A percentile compares a stretch with the other conserved stretches of the same genome.
Evolutionary conservation across 805 yeast species (phyloP).

Genomic region (Suhomyces kilbournensis): DNA sequence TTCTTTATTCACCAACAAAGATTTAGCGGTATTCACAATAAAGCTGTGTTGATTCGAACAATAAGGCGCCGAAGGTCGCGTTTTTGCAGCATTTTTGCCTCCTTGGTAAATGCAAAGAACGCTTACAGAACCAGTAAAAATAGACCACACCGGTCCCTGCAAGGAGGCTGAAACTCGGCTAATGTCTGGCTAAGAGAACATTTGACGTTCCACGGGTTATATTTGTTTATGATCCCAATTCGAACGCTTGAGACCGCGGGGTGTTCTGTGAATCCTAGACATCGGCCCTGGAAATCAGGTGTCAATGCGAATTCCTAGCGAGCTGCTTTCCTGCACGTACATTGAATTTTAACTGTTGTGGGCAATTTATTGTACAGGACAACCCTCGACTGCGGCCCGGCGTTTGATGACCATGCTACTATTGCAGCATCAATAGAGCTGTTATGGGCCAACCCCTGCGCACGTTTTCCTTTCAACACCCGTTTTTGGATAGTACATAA

Average conservation of each 20-base stretch:
- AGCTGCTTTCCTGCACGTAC: neutral
- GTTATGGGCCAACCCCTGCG: neutral
- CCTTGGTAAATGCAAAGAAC: neutral
- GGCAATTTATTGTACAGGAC: neutral
- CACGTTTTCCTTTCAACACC: neutral
- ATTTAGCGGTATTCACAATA: neutral
- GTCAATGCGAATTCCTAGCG: neutral
- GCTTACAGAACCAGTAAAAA: neutral
- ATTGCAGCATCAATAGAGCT: neutral
- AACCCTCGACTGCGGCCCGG: neutral
- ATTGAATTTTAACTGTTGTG: neutral
- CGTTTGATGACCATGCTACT: neutral
- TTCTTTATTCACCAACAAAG: neutral
- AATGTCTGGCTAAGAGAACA: neutral
- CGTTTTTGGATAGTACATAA: neutral
- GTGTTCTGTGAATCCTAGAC: neutral
- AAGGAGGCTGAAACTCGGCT: neutral
- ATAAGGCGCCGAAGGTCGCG: neutral
- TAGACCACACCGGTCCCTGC: neutral
- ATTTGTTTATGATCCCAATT: neutral
- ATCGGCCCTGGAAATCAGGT: too few relatives aligned
- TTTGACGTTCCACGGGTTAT: neutral
- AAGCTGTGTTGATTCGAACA: neutral
- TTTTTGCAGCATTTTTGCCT: neutral
- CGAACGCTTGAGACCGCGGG: neutral